Evolutionary conservation across 371 early-diverging fungal genomes (phyloP), one percentile per base, ranked within the genome.

Genomic region (Amoeboaphelidium occidentale): DNA sequence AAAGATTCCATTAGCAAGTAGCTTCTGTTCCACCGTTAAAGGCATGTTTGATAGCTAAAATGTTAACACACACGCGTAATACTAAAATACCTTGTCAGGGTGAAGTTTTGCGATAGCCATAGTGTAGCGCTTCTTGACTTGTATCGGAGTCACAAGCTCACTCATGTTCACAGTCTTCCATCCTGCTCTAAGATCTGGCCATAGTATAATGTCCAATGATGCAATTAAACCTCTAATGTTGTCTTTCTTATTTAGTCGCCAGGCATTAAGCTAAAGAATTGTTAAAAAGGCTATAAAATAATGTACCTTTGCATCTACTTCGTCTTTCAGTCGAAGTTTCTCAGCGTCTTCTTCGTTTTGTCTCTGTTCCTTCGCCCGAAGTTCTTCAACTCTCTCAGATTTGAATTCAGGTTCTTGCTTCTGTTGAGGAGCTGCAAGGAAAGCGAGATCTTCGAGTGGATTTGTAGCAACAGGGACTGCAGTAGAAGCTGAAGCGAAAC

Each of bases 101-200:
- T 96, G 96, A 21, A 93, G 72, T 53, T 80, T 82, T 17, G 76
- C 75, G 54, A 96, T 86, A 2, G 92, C 88, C 48, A 76, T 75
- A 78, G 90, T 81, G 60, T 96, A 96, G 44, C 65, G 67, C 20
- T 83, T 63, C 65, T 96, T 96, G 50, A 90, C 89, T 57, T 81
- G 78, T 48, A 67, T 68, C 0, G 86, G 76, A 27, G 79, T 71
- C 22, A 96, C 68, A 43, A 96, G 60, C 51, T 90, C 88, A 26
- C 74, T 72, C 63, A 93, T 69, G 12, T 71, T 72, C 24, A 84
- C 74, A 1, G 70, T 60, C 50, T 73, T 76, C 79, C 86, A 85
- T 26, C 65, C 67, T 1, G 67, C 24, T 13, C 63, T 23, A 12
- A 57, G 45, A n/a, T 78, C 79, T 10, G 68, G 63, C 76, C 89